Base-by-base conservation (phyloP, 441 rosid genomes). In the Erodium texanum region DNA sequence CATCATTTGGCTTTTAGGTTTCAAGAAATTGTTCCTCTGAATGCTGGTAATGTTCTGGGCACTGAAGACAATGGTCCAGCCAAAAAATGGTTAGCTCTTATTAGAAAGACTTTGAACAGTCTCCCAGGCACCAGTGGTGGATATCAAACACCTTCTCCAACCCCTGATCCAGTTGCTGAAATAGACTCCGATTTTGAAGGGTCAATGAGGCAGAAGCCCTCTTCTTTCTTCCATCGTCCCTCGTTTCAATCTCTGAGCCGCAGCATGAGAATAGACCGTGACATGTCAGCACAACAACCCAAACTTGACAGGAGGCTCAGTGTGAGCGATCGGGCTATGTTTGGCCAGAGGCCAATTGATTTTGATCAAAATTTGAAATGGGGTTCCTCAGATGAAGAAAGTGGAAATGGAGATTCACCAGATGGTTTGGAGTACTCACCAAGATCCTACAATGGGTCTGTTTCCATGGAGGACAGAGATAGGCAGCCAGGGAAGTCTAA, bases 31-130 rank as follows among this genome's bases (percentile, higher is more conserved):
- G 98, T 92, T 70, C 98, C 98, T 73, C 81, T 94, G 68, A 94
- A 92, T 79, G 97, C 99, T 66, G 98, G 99, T 45, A 94, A 94
- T 75, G 81, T 94, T 70, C 83, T 94, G 64, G 99, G 99, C 24
- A 84, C 98, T 52, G 99, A 94, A 85, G 98, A 94, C 82, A 92
- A 89, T 70, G 99, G 92, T n/a, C 99, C 99, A 22, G 97, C 99
- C 68, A 89, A 84, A 75, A 94, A 92, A 83, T 94, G 99, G 99
- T 75, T 83, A 64, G 81, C 98, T 70, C 87, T 94, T 20, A 82
- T 94, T 36, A 78, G 96, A 36, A 92, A 75, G 83, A 87, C 96
- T 16, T 87, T 94, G 1, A 94, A 94, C 75, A 87, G 82, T 81
- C 92, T 86, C 71, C 97, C 97, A 5, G 96, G 96, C 71, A 81